A percentile compares a stretch with the other conserved stretches of the same genome.
phyloP scores from a whole-genome alignment of 768 basidiomycete species.

The Steccherinum ochraceum region DNA sequence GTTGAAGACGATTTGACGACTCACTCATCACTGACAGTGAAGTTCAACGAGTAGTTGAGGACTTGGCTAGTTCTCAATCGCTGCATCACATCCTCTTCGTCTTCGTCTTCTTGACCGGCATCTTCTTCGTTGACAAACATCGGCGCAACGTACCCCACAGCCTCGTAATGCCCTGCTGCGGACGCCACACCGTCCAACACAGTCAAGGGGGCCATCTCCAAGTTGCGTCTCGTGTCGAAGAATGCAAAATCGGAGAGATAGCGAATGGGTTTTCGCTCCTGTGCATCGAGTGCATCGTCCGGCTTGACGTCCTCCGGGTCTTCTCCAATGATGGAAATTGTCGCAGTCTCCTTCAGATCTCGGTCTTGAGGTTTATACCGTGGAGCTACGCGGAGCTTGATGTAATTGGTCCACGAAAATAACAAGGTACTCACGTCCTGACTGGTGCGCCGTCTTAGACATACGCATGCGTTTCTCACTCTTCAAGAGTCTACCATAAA shows the following conservation, averaged over 20 bases:
- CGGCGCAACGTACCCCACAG: conserved; percentile 46
- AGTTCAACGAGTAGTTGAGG: conserved; percentile 44
- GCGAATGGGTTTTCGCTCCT: conserved; percentile 42
- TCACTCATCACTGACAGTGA: conserved; percentile 43
- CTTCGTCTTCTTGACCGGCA: conserved; percentile 51
- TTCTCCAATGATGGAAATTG: conserved; percentile 21
- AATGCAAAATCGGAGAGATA: conserved; percentile 51
- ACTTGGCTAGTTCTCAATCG: conserved; percentile 43
- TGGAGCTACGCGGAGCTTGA: neutral
- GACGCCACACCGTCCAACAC: no score
- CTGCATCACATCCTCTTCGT: conserved; percentile 25
- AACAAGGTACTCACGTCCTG: conserved; percentile 2
- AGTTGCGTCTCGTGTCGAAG: conserved; percentile 45
- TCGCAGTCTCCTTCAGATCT: conserved; percentile 10
- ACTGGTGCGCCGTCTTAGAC: no score
- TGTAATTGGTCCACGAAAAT: neutral
- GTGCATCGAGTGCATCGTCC: conserved; percentile 17
- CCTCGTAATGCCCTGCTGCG: conserved; percentile 33
- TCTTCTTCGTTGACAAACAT: conserved; percentile 52
- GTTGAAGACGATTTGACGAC: no score
- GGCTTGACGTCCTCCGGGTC: conserved; percentile 15
- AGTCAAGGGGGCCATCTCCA: conserved; percentile 43
- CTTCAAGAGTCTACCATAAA: no score
- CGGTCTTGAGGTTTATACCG: conserved; percentile 5
- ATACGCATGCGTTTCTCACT: no score